A percentile compares a stretch with the other conserved stretches of the same genome.
Evolutionary conservation across 371 early-diverging fungal genomes (phyloP).

Genomic region (Parasitella parasitica): DNA sequence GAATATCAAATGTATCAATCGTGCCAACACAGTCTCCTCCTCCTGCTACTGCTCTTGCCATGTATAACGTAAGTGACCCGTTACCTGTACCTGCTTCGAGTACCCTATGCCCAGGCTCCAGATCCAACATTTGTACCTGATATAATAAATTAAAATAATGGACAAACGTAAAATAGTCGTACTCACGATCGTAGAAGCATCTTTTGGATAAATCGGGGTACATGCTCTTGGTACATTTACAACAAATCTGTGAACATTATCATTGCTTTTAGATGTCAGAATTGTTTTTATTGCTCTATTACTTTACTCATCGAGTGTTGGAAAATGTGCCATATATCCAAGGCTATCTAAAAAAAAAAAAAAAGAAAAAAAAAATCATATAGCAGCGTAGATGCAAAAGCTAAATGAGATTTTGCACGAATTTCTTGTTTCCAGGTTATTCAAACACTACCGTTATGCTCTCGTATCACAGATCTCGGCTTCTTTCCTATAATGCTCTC

Average conservation of each 20-base stretch:
- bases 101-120: conserved; percentile 61
- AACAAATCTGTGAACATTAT: conserved; percentile 42
- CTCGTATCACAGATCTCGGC: conserved; percentile 49
- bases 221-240: conserved; percentile 59
- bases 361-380: no score
- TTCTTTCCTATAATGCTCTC: conserved; percentile 48
- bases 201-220: conserved; percentile 78
- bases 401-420: not conserved
- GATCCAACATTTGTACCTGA: conserved; percentile 60
- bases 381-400: no score
- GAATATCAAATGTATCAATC: conserved; percentile 65
- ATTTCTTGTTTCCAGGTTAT: not conserved
- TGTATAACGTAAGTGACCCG: conserved; percentile 66
- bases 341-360: conserved; percentile 12
- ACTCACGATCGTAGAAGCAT: conserved; percentile 64
- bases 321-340: conserved; percentile 64
- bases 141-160: not conserved
- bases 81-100: conserved; percentile 82
- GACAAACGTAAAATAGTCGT: not conserved
- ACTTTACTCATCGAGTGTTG: conserved; percentile 69
- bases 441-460: conserved; percentile 39
- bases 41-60: conserved; percentile 60
- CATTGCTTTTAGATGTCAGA: not conserved
- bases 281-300: not conserved
- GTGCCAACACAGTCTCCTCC: conserved; percentile 36